These are phyloP conservation scores for Striga hermonthica DNA, from an alignment of 305 asterid species.

Conservation along the genomic window DNA sequence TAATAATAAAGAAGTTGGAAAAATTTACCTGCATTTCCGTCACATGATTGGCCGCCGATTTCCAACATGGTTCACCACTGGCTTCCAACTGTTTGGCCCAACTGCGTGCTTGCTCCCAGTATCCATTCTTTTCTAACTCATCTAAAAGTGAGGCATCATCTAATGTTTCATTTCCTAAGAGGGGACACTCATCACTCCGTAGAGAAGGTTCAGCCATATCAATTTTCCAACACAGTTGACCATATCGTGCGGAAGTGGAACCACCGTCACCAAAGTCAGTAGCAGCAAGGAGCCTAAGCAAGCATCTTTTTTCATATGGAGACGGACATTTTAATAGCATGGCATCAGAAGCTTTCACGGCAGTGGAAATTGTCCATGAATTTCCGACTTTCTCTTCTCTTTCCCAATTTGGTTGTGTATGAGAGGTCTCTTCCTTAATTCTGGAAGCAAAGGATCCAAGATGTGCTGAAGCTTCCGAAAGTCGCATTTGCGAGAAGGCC, in stretches of 20 bases:
- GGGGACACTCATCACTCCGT: constrained; percentile 77
- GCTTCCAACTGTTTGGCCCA: constrained; percentile 95
- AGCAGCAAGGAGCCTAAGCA: constrained; percentile 77
- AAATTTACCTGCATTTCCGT: constrained; percentile 88
- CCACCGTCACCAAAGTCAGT: constrained; percentile 97
- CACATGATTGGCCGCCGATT: constrained; percentile 79
- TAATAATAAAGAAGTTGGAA: constrained; percentile 14
- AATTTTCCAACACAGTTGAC: constrained; percentile 75
- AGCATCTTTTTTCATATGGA: constrained; percentile 90
- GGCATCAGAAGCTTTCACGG: constrained; percentile 96
- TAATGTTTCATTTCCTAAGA: constrained; percentile 73
- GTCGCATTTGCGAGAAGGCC: constrained; percentile 99
- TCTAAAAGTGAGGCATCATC: constrained; percentile 83
- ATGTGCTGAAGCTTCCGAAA: constrained; percentile 92
- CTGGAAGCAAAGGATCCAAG: constrained; percentile 84
- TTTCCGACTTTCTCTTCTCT: constrained; percentile 60
- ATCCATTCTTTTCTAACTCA: constrained; percentile 74
- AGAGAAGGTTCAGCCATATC: constrained; percentile 94
- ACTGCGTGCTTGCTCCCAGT: constrained; percentile 97
- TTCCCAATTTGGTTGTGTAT: constrained; percentile 44
- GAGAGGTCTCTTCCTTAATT: constrained; percentile 79
- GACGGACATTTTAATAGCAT: constrained; percentile 79
- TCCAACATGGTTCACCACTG: constrained; percentile 83
- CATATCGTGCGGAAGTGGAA: constrained; percentile 64
- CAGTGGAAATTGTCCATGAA: constrained; percentile 71